phyloP scores from a whole-genome alignment of 2,329 filamentous ascomycete species.

The Clarireedia monteithiana region DNA sequence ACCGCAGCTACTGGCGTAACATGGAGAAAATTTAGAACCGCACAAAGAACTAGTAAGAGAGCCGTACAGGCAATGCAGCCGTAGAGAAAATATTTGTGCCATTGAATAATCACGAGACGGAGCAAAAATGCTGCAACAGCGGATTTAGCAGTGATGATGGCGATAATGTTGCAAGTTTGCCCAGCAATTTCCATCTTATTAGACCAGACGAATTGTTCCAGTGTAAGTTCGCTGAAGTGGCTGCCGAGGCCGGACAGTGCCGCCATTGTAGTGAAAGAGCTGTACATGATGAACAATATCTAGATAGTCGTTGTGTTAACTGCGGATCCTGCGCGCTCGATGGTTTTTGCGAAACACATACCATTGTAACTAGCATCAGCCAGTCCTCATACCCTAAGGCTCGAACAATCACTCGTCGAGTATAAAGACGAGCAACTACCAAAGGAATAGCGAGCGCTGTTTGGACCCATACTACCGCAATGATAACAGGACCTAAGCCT shows the following conservation, averaged over 20 bases:
- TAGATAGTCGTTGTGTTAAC: background rate
- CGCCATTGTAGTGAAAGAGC: background rate
- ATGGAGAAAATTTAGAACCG: background rate
- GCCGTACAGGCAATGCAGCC: background rate
- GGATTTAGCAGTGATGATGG: background rate
- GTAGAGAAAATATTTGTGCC: conserved; percentile 1
- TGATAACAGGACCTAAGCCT: background rate
- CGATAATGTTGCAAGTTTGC: conserved; percentile 4
- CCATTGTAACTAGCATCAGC: conserved; percentile 1
- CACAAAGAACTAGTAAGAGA: background rate
- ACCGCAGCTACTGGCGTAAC: background rate
- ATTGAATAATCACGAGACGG: conserved; percentile 1
- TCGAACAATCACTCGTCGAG: background rate
- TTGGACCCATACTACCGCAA: conserved; percentile 3
- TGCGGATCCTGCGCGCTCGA: background rate
- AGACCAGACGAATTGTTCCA: background rate
- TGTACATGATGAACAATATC: background rate
- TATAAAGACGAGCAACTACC: conserved; percentile 1
- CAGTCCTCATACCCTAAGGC: background rate
- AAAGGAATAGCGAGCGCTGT: background rate
- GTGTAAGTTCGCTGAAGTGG: background rate
- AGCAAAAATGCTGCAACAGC: conserved; percentile 3
- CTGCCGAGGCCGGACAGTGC: background rate
- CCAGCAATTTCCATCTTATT: conserved; percentile 6
- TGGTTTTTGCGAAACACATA: background rate